These are phyloP conservation scores for Combretum micranthum DNA, from an alignment of 345 rosid species.

Conservation along the genomic window DNA sequence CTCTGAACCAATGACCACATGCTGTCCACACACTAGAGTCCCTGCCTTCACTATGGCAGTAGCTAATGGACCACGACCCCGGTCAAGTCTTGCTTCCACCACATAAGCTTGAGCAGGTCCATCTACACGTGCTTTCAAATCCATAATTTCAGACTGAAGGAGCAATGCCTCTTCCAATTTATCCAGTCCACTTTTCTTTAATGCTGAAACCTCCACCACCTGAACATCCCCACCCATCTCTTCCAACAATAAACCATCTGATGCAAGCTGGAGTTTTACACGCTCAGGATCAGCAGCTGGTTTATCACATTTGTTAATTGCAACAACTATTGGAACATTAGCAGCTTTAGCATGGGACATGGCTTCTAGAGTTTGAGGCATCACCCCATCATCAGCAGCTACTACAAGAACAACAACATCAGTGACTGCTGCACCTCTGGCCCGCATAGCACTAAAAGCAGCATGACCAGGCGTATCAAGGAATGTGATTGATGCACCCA, in stretches of 20 bases:
- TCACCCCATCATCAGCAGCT: slow-evolving; percentile 96
- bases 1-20: slow-evolving; percentile 72
- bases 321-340: slow-evolving; percentile 84
- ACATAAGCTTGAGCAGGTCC: slow-evolving; percentile 97
- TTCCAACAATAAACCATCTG: slow-evolving; percentile 81
- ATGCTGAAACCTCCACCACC: slow-evolving; percentile 86
- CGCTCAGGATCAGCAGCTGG: slow-evolving; percentile 73
- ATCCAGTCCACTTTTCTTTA: slow-evolving; percentile 63
- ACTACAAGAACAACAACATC: slow-evolving; percentile 90
- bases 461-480: slow-evolving; percentile 96
- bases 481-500: slow-evolving; percentile 85
- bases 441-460: slow-evolving; percentile 90
- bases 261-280: slow-evolving; percentile 78
- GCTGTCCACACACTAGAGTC: slow-evolving; percentile 71
- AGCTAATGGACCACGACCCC: slow-evolving; percentile 83
- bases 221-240: slow-evolving; percentile 92
- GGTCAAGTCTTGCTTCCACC: slow-evolving; percentile 91
- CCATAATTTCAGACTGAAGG: slow-evolving; percentile 90
- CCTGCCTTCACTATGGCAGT: slow-evolving; percentile 87
- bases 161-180: slow-evolving; percentile 83
- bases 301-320: slow-evolving; percentile 88
- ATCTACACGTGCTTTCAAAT: slow-evolving; percentile 72
- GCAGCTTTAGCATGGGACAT: slow-evolving; percentile 83
- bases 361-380: slow-evolving; percentile 96
- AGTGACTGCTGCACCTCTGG: slow-evolving; percentile 93